Evolutionary conservation across 2,329 filamentous ascomycete genomes (phyloP), one percentile per base, ranked within the genome.

Genomic region (Aspergillus quadricinctus): DNA sequence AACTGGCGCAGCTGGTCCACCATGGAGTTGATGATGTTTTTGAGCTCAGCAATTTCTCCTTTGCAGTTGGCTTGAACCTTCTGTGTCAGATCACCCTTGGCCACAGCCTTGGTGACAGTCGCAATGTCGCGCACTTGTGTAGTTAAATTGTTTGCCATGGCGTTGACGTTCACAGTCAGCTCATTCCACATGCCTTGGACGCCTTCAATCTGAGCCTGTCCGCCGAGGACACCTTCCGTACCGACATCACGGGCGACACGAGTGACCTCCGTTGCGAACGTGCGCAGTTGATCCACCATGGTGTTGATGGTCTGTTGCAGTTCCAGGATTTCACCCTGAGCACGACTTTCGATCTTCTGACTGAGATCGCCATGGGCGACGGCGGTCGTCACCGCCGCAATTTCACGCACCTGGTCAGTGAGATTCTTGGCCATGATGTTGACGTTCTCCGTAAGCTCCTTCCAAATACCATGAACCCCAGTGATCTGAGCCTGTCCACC

Each of bases 1-100:
- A 97, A 97, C 70, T 97, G 92, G 70, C 96, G 91, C 56, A 99
- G 81, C 74, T 97, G 94, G 73, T 97, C 94, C 64, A 99, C 93
- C 93, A 99, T 99, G 72, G 90, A 94, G 77, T 99, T 99, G 80
- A 97, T 99, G 49, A 94, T 97, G 58, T 92, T 92, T 77, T 99
- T 99, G 69, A 99, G 88, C 78, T 90, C 91, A 71, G 87, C 89
- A 68, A 92, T 97, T 81, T 93, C 94, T 75, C 89, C 95, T 78
- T 87, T 89, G 76, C 89, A 93, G 69, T 90, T 91, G 59, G 92
- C 92, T 74, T 96, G 91, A 41, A 99, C 93, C 75, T 97, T 97
- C 75, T 96, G 93, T 51, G 92, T 97, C 66, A 99, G 81, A 73
- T 99, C 94, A 76, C 93, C 93, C 74, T 86, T 85, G 60, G 85